These are phyloP conservation scores for Boechera stricta DNA, from an alignment of 345 rosid genomes.

Conservation along the genomic window DNA sequence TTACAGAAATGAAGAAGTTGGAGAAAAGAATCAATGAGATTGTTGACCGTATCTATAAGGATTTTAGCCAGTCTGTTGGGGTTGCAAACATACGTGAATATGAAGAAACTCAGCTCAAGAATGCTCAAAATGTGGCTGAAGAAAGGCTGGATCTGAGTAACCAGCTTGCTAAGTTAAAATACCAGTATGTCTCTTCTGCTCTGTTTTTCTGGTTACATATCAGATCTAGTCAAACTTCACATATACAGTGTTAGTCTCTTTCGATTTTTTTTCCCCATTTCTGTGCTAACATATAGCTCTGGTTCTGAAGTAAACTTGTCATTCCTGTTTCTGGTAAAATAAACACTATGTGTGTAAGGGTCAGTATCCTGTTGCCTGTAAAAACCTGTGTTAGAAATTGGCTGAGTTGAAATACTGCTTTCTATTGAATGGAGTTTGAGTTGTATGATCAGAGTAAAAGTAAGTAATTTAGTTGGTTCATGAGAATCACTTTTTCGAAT, in stretches of 20 bases:
- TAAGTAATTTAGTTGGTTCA: constrained; percentile 3
- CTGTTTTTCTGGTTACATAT: constrained; percentile 24
- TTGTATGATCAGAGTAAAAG: constrained; percentile 17
- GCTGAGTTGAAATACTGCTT: constrained; percentile 31
- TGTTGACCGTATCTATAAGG: constrained; percentile 75
- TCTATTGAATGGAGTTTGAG: constrained; percentile 22
- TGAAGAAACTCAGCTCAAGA: constrained; percentile 95
- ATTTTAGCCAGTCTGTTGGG: constrained; percentile 81
- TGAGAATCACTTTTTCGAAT: constrained; percentile 9
- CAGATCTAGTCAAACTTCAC: constrained; percentile 10
- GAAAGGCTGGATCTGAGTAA: constrained; percentile 89
- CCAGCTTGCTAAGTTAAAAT: constrained; percentile 92
- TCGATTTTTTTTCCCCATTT: constrained; percentile 11
- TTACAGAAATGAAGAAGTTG: constrained; percentile 63
- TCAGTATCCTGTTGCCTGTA: constrained; percentile 22
- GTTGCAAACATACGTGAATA: constrained; percentile 93
- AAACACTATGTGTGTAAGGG: constrained; percentile 15
- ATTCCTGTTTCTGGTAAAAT: constrained; percentile 13
- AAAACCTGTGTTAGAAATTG: constrained; percentile 18
- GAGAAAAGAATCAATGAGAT: constrained; percentile 92
- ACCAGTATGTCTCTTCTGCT: constrained; percentile 76
- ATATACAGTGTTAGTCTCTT: constrained; percentile 10
- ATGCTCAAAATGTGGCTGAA: constrained; percentile 83
- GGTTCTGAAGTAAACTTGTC: constrained; percentile 24
- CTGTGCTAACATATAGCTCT: constrained; percentile 22